A percentile compares a stretch with the other conserved stretches of the same genome.
Conservation (phyloP, 176 grass and related monocot species). For the Poa annua region DNA sequence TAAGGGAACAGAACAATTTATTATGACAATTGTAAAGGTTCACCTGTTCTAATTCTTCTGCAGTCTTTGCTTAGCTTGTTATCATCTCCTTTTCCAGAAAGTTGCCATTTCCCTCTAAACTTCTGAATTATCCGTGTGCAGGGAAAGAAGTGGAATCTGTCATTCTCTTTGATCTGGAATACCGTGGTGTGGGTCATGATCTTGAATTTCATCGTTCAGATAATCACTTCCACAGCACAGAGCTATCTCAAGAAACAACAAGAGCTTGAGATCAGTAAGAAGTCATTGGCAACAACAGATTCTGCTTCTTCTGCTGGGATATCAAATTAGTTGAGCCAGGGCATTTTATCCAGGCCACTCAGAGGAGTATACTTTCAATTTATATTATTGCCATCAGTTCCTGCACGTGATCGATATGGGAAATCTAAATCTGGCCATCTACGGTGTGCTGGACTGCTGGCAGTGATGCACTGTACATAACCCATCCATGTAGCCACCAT, state of each 20-base stretch:
- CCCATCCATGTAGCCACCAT: constrained; percentile 24
- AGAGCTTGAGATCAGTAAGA: constrained; percentile 67
- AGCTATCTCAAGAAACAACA: constrained; percentile 78
- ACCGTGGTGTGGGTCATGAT: constrained; percentile 81
- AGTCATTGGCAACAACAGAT: constrained; percentile 16
- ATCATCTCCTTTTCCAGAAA: no score
- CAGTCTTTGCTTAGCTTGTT: no score
- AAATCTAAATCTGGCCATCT: constrained; percentile 9
- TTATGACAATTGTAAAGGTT: no score
- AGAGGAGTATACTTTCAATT: not conserved
- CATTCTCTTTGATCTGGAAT: constrained; percentile 79
- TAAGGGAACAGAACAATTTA: no score
- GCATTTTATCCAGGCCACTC: constrained; percentile 4
- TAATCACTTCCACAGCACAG: constrained; percentile 83
- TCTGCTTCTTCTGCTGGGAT: constrained; percentile 34
- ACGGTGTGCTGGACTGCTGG: not conserved
- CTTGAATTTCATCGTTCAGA: constrained; percentile 85
- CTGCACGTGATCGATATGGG: not conserved
- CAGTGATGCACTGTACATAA: constrained; percentile 43
- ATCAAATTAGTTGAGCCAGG: constrained; percentile 30
- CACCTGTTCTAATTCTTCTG: no score
- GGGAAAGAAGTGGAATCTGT: constrained; percentile 80
- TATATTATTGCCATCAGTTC: not conserved
- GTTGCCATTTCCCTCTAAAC: constrained; percentile 10
- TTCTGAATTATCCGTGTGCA: constrained; percentile 41